These are phyloP conservation scores for Colletotrichum eremochloae DNA, from an alignment of 2,329 filamentous ascomycete species.

Conservation along the genomic window DNA sequence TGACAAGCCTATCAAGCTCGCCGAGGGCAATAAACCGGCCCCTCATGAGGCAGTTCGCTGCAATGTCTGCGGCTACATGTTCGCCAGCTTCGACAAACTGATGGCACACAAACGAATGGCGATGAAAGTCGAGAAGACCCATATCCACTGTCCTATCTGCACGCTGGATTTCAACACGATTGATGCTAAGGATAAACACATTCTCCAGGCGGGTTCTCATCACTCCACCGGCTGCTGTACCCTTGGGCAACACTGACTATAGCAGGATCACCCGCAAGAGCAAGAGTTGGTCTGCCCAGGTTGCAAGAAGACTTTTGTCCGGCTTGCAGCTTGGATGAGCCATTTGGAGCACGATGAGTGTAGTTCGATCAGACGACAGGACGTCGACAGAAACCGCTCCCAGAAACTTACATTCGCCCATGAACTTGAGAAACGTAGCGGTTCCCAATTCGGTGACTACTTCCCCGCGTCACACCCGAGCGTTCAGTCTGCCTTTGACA, in stretches of 20 bases:
- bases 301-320: constrained; percentile 56
- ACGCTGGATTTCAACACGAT: constrained; percentile 51
- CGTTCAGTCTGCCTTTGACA: constrained; percentile 30
- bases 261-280: constrained; percentile 54
- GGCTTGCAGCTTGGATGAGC: constrained; percentile 54
- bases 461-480: constrained; percentile 30
- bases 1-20: neutral
- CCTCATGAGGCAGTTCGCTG: constrained; percentile 27
- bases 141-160: constrained; percentile 57
- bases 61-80: constrained; percentile 7
- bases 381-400: constrained; percentile 53
- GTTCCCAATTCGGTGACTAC: constrained; percentile 43
- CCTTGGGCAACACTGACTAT: constrained; percentile 31
- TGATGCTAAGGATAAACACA: constrained; percentile 54
- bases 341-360: constrained; percentile 63
- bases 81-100: constrained; percentile 12
- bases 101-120: constrained; percentile 48
- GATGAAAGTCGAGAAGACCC: constrained; percentile 46
- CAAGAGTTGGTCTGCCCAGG: constrained; percentile 63
- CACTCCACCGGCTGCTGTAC: neutral
- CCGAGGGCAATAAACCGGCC: neutral
- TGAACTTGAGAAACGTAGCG: constrained; percentile 45
- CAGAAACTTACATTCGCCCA: constrained; percentile 54
- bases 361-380: constrained; percentile 48
- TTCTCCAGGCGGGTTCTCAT: constrained; percentile 38